phyloP scores from a whole-genome alignment of 2,329 filamentous ascomycete species.

The Immersiporthe knoxdaviesiana region DNA sequence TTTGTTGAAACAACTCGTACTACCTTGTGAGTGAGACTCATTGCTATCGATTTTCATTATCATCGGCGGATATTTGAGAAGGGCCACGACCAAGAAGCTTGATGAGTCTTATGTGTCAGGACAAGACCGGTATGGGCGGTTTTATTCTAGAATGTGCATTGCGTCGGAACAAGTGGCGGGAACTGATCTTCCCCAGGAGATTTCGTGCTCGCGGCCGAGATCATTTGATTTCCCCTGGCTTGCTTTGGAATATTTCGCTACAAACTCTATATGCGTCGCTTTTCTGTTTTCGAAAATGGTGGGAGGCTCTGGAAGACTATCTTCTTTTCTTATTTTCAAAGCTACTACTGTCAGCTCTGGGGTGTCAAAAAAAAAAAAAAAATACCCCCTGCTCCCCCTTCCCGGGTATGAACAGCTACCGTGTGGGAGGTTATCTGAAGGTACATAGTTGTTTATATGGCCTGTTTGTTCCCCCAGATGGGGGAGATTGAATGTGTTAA shows the following conservation, averaged over 20 bases:
- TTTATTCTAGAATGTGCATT: conserved; percentile 1
- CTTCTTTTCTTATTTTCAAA: background rate
- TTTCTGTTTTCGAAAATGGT: conserved; percentile 1
- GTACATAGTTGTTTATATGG: background rate
- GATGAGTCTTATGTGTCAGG: background rate
- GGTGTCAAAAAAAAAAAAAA: background rate
- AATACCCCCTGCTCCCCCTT: background rate
- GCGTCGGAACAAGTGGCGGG: conserved; percentile 8
- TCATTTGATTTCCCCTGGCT: background rate
- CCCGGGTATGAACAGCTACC: background rate
- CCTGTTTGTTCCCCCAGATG: background rate
- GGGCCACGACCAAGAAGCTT: background rate
- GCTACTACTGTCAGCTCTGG: background rate
- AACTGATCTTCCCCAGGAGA: conserved; percentile 4
- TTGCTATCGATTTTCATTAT: background rate
- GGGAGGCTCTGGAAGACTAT: background rate
- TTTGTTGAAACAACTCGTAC: background rate
- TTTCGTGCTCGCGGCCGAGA: background rate
- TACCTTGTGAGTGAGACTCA: background rate
- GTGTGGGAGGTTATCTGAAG: background rate
- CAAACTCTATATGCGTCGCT: background rate
- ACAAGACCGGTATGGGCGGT: background rate
- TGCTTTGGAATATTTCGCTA: background rate
- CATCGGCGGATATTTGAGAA: background rate
- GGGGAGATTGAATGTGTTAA: background rate